phyloP scores from a whole-genome alignment of 768 basidiomycete genomes.

The Nevesoporus exiguus region DNA sequence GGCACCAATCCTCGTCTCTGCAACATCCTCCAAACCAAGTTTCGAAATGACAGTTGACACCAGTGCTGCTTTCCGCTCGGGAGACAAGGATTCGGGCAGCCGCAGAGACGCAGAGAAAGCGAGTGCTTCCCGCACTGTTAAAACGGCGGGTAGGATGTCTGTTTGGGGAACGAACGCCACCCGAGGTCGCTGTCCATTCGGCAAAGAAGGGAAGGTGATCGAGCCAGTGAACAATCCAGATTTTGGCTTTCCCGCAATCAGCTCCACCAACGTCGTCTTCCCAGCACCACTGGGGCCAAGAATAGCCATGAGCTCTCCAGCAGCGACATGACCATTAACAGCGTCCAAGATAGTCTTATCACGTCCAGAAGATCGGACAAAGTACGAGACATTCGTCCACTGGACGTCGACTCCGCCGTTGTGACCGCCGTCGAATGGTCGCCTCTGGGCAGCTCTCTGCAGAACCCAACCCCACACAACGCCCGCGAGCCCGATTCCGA shows the following conservation, averaged over 20 bases:
- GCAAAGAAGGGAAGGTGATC: constrained; percentile 51
- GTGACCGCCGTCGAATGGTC: constrained; percentile 35
- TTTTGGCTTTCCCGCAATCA: constrained; percentile 83
- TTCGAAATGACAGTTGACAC: constrained; percentile 72
- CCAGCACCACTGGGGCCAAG: constrained; percentile 93
- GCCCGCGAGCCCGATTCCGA: constrained; percentile 54
- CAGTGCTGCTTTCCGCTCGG: constrained; percentile 57
- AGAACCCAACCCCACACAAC: constrained; percentile 57
- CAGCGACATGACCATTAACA: constrained; percentile 64
- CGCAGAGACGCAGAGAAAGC: constrained; percentile 84
- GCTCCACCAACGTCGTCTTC: constrained; percentile 88
- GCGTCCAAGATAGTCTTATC: constrained; percentile 65
- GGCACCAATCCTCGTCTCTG: constrained; percentile 64
- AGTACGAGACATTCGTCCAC: constrained; percentile 70
- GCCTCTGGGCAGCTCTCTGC: constrained; percentile 60
- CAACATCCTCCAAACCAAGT: constrained; percentile 70
- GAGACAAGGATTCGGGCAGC: constrained; percentile 67
- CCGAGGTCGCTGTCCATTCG: constrained; percentile 40
- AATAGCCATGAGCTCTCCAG: constrained; percentile 88
- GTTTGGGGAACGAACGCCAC: constrained; percentile 88
- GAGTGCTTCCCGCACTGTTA: constrained; percentile 81
- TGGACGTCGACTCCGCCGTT: constrained; percentile 58
- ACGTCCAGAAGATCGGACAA: constrained; percentile 40
- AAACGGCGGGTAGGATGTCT: constrained; percentile 73
- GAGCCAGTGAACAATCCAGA: constrained; percentile 62